Conservation (phyloP, 179 eudicot genomes). For the Spinacia oleracea region DNA sequence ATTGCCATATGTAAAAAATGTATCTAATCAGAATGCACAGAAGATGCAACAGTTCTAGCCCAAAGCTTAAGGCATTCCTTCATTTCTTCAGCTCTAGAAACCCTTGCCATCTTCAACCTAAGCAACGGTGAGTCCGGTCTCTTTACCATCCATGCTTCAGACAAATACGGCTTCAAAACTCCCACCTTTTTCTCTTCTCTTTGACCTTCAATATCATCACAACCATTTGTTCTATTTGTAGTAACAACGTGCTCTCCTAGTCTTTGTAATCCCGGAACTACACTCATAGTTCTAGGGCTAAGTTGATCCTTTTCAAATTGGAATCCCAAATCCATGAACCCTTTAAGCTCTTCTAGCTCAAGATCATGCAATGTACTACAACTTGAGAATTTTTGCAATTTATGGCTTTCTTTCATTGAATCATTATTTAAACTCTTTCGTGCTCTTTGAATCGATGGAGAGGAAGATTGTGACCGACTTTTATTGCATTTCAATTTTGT, state of each 20-base stretch:
- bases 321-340: conserved; percentile 72
- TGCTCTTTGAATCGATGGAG: conserved; percentile 17
- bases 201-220: conserved; percentile 7
- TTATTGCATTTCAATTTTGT: conserved; percentile 11
- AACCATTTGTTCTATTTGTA: not conserved
- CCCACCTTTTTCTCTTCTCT: not conserved
- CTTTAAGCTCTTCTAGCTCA: conserved; percentile 63
- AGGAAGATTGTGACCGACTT: conserved; percentile 30
- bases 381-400: conserved; percentile 39
- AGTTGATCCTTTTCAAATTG: conserved; percentile 39
- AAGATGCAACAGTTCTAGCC: conserved; percentile 60
- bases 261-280: conserved; percentile 56
- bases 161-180: conserved; percentile 48
- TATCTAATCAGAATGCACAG: conserved; percentile 9
- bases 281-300: conserved; percentile 43
- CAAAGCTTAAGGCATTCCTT: conserved; percentile 53
- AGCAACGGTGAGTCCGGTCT: conserved; percentile 48
- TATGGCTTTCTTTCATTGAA: not conserved
- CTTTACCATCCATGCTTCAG: conserved; percentile 62
- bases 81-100: conserved; percentile 44
- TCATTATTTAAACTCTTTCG: conserved; percentile 19
- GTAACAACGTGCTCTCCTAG: conserved; percentile 12
- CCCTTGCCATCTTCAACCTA: conserved; percentile 45
- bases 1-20: no score
- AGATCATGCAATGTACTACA: conserved; percentile 51